Conservation (phyloP, 345 rosid genomes). For the Eucalyptus sp. region DNA sequence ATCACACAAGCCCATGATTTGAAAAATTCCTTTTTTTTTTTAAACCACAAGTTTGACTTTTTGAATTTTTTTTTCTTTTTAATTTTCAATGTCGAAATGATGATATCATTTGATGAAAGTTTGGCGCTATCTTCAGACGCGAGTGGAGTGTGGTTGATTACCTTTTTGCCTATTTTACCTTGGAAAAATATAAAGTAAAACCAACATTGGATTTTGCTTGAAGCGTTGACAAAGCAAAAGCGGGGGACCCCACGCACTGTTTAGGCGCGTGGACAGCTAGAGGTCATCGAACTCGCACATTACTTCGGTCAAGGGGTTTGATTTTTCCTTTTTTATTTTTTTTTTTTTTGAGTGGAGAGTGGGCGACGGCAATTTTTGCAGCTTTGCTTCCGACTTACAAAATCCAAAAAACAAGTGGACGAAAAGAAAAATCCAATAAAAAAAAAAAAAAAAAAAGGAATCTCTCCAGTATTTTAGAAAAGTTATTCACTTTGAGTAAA, state of each 20-base stretch:
- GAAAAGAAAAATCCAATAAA: background rate
- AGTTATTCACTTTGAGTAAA: background rate
- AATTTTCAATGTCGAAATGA: background rate
- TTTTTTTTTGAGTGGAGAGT: background rate
- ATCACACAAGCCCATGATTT: background rate
- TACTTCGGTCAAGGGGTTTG: background rate
- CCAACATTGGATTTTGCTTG: background rate
- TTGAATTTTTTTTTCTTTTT: background rate
- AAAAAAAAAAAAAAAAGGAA: background rate
- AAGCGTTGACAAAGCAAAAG: background rate
- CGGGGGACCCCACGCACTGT: background rate
- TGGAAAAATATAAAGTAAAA: background rate
- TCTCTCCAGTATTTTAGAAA: background rate
- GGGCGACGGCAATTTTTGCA: background rate
- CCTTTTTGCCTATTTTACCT: background rate
- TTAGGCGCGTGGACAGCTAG: background rate
- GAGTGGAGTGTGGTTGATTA: background rate
- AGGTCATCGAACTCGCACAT: background rate
- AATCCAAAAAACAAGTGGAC: background rate
- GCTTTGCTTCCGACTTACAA: background rate
- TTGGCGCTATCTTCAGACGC: background rate
- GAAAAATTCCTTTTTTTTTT: too few relatives aligned
- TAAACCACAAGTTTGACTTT: background rate
- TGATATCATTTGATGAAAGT: background rate
- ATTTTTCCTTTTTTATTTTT: background rate